Evolutionary conservation across 2,329 filamentous ascomycete species (phyloP).

Genomic region (Aspergillus tamarii): DNA sequence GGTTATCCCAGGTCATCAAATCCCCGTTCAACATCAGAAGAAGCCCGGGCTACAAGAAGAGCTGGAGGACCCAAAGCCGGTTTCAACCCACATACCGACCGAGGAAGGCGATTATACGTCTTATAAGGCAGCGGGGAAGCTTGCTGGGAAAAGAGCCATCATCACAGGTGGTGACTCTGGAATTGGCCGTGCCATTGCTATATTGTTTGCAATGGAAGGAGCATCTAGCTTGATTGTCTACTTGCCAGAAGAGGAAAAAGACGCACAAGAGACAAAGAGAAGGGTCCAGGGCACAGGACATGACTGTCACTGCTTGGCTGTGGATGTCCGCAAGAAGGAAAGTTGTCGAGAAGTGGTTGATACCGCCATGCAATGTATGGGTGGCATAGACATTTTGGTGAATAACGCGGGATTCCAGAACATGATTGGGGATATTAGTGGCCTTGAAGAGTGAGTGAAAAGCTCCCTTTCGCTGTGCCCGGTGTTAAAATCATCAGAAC

Average conservation of each 20-base stretch:
- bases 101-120: conserved; percentile 68
- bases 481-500: background rate
- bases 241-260: conserved; percentile 73
- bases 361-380: conserved; percentile 66
- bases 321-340: conserved; percentile 66
- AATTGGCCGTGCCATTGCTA: conserved; percentile 74
- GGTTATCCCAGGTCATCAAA: conserved; percentile 47
- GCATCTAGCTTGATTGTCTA: conserved; percentile 75
- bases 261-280: conserved; percentile 72
- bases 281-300: conserved; percentile 68
- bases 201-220: conserved; percentile 81
- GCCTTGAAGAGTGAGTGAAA: conserved; percentile 61
- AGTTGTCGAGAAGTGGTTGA: conserved; percentile 73
- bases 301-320: conserved; percentile 65
- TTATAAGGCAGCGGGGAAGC: conserved; percentile 76
- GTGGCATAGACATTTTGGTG: conserved; percentile 67
- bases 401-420: conserved; percentile 77
- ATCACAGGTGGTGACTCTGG: conserved; percentile 83
- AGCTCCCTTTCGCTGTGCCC: background rate
- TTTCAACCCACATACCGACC: conserved; percentile 68
- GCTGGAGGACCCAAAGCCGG: conserved; percentile 61
- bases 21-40: conserved; percentile 56
- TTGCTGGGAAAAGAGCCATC: conserved; percentile 72
- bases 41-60: conserved; percentile 58
- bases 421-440: conserved; percentile 71